Percentiles rank a stretch among this genome's conserved stretches.
These are phyloP conservation scores for Parmelia sp. DNA, from an alignment of 495 filamentous ascomycete species.

Conservation along the genomic window DNA sequence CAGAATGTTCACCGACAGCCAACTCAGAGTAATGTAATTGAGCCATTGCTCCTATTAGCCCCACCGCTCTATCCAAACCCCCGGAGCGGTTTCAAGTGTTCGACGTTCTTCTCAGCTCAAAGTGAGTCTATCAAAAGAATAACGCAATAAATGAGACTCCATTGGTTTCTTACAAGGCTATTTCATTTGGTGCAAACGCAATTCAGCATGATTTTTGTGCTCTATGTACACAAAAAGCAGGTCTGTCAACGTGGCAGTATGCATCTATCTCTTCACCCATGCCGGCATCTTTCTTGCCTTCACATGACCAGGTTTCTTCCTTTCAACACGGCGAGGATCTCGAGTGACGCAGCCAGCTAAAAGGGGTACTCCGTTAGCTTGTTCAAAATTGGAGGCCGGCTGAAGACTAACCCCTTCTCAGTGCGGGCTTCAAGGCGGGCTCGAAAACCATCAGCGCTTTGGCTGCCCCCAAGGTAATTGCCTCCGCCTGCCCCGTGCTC, in stretches of 20 bases:
- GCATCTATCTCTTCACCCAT: constrained; percentile 74
- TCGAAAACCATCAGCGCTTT: constrained; percentile 66
- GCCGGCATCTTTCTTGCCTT: constrained; percentile 98
- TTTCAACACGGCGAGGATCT: constrained; percentile 86
- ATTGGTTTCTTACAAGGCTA: background rate
- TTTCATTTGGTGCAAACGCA: background rate
- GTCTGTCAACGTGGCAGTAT: background rate
- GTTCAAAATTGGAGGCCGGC: constrained; percentile 13
- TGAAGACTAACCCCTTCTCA: constrained; percentile 73
- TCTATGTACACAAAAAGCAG: background rate
- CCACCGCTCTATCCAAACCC: background rate
- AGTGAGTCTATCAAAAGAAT: background rate
- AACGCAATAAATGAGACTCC: background rate
- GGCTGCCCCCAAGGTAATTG: constrained; percentile 84
- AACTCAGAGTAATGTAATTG: background rate
- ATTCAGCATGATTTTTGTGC: background rate
- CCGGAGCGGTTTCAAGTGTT: background rate
- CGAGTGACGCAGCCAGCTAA: constrained; percentile 86
- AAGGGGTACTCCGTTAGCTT: constrained; percentile 19
- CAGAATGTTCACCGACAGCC: background rate
- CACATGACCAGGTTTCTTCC: constrained; percentile 93
- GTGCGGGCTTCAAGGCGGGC: constrained; percentile 61
- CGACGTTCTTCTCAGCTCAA: background rate
- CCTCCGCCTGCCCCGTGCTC: constrained; percentile 91
- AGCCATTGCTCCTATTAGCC: background rate